Conservation (phyloP, 2,329 filamentous ascomycete genomes). For the Xylaria sp. region DNA sequence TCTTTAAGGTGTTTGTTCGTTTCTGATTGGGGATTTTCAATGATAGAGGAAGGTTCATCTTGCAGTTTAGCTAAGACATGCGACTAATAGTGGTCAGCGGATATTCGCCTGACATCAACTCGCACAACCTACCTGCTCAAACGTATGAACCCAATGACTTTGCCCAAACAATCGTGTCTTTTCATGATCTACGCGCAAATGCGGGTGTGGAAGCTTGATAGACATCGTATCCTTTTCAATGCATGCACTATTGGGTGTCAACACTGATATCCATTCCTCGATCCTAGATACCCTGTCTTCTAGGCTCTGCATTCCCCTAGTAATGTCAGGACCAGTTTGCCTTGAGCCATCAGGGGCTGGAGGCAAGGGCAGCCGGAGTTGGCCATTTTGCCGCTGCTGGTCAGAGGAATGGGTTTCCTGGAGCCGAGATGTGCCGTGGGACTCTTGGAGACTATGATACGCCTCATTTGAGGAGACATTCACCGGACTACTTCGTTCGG, state of each 20-base stretch:
- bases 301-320: conserved; percentile 3
- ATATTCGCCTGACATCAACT: no score
- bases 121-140: conserved; percentile 18
- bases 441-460: neutral
- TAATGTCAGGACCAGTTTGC: neutral
- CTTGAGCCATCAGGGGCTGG: neutral
- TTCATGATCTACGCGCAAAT: conserved; percentile 23
- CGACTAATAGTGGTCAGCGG: conserved; percentile 19
- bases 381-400: neutral
- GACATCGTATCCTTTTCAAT: conserved; percentile 3
- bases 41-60: conserved; percentile 10
- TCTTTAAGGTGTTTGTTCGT: conserved; percentile 13
- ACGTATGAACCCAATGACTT: conserved; percentile 27
- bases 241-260: neutral
- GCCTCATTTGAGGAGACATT: neutral
- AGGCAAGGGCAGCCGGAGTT: neutral
- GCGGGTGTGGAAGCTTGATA: conserved; percentile 20
- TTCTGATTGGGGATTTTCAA: conserved; percentile 14
- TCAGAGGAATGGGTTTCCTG: neutral
- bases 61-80: conserved; percentile 23
- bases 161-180: conserved; percentile 30
- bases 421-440: neutral
- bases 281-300: conserved; percentile 15
- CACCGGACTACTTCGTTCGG: neutral
- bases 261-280: conserved; percentile 14